A percentile compares a stretch with the other conserved stretches of the same genome.
Evolutionary conservation across 2,329 filamentous ascomycete genomes (phyloP).

Genomic region (Penicillium verrucosum): DNA sequence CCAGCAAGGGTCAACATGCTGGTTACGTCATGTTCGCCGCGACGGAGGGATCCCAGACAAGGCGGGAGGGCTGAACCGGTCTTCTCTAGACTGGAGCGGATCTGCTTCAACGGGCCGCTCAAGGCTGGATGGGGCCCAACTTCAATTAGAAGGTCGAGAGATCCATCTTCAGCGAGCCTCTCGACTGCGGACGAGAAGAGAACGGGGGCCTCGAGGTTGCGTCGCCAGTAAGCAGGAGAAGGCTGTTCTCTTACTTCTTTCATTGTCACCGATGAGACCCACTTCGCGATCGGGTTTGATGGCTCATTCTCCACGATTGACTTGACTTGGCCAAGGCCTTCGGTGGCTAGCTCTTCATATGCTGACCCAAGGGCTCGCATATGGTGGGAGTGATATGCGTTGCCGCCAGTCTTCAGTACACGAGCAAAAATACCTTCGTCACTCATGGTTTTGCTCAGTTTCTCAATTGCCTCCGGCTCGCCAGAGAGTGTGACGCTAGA

Average conservation of each 20-base stretch:
- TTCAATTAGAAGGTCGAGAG: background rate
- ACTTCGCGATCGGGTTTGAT: background rate
- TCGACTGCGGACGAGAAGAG: background rate
- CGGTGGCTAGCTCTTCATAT: background rate
- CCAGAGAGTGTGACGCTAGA: conserved; percentile 9
- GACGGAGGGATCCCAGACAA: background rate
- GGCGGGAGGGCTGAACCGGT: background rate
- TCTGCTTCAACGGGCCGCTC: background rate
- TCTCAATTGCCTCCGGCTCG: background rate
- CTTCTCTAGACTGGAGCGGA: background rate
- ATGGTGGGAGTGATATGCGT: background rate
- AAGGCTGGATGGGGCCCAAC: background rate
- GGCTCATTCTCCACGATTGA: background rate
- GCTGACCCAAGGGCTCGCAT: background rate
- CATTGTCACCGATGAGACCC: background rate
- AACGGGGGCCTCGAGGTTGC: background rate
- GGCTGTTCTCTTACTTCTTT: background rate
- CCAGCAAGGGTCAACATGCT: background rate
- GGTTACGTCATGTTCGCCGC: background rate
- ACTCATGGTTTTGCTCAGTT: background rate
- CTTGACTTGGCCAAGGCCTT: background rate
- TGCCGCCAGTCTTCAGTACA: background rate
- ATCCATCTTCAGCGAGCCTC: background rate
- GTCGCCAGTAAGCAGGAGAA: background rate
- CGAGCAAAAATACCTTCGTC: background rate